phyloP scores from a whole-genome alignment of 352 stramenopile species.

The Lagenidium sp. region DNA sequence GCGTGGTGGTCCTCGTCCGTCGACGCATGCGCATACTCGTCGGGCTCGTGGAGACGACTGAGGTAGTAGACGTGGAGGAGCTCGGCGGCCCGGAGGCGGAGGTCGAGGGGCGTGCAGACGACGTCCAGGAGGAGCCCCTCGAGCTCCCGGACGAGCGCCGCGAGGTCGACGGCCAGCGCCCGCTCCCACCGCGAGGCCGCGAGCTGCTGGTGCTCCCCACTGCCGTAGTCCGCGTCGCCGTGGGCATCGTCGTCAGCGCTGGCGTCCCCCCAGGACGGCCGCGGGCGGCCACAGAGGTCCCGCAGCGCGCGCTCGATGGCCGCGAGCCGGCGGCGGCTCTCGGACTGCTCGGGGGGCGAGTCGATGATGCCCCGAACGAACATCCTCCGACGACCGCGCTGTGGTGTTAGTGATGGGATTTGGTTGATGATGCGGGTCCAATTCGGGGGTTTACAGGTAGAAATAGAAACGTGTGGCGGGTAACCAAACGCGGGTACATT shows the following conservation, averaged over 20 bases:
- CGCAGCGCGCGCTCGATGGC: conserved; percentile 36
- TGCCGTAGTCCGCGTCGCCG: too few species aligned
- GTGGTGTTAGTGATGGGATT: too few species aligned
- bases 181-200: conserved; percentile 8
- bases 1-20: conserved; percentile 16
- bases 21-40: conserved; percentile 15
- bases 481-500: too few species aligned
- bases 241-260: too few species aligned
- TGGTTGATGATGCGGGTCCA: too few species aligned
- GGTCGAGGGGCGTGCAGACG: conserved; percentile 51
- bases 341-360: conserved; percentile 40
- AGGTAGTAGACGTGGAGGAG: conserved; percentile 43
- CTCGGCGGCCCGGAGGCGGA: conserved; percentile 48
- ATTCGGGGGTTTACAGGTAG: too few species aligned
- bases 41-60: too few species aligned
- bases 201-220: conserved; percentile 3
- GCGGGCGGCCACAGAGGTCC: too few species aligned
- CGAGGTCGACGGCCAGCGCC: conserved; percentile 9
- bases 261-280: too few species aligned
- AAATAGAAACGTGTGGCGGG: too few species aligned
- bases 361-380: conserved; percentile 23
- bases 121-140: conserved; percentile 61
- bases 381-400: too few species aligned
- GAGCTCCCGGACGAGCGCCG: conserved; percentile 28
- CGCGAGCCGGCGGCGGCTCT: conserved; percentile 33